Base-by-base conservation (phyloP, 108 stramenopile species). In the Parmales sp. region DNA sequence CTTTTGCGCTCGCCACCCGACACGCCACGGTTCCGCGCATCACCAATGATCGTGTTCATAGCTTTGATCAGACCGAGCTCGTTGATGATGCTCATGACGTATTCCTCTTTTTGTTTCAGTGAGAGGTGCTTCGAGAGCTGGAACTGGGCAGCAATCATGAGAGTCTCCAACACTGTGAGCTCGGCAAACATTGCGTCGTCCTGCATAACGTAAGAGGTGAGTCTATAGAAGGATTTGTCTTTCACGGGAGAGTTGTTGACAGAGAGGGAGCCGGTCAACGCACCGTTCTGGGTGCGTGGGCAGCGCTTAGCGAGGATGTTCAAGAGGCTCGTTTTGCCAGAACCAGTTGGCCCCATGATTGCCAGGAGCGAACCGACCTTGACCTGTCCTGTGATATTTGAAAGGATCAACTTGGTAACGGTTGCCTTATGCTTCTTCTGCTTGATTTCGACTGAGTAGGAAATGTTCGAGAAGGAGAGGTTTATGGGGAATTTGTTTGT, bases 1-100 rank as follows among this genome's bases (percentile, higher is more conserved):
- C 93, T 78, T 51, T 86, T 87, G 2, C 90, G 80, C 74, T 94
- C 88, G 38, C 93, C 93, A 22, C 93, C 93, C 25, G 83, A 85
- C 7, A 93, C 69, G 0, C 92, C 92, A 28, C 89, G 77, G 18
- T 88, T 75, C 54, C 36, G 29, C 31, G 54, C 54, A 20, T 60
- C 54, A 3, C 54, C 0, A 3, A 60, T 60, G 54, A 60, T 60
- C 26, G 54, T 60, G 26, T 60, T 34, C 26, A 5, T 28, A 20
- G 31, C 29, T 34, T 60, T 60, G 54, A 34, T 60, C 54, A 60
- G 16, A 1, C 54, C 54, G 4, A 60, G 54, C 54, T 60, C 54
- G 54, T 11, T 20, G 20, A 60, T 60, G 54, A 60, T 60, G 26
- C 31, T 34, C 5, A 34, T 34, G 29, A 60, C 54, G 16, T 60